Conservation (phyloP, 2,329 filamentous ascomycete species). For the Sporothrix variecibatus region DNA sequence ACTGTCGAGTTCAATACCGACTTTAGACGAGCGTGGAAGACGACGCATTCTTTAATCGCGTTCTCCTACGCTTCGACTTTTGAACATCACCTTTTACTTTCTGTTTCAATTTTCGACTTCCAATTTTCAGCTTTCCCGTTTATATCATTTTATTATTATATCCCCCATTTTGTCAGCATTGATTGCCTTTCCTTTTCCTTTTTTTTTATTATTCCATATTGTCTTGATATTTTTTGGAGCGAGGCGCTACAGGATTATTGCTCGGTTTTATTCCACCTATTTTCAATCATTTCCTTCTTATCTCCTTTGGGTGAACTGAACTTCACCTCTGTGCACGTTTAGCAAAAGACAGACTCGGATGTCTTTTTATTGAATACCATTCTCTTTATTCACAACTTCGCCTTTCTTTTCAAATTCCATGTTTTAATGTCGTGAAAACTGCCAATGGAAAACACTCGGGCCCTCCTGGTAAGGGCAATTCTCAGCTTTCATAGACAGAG, state of each 20-base stretch:
- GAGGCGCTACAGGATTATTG: slow-evolving; percentile 9
- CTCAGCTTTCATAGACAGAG: neutral
- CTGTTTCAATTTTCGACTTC: neutral
- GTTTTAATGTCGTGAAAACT: neutral
- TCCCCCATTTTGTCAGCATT: slow-evolving; percentile 5
- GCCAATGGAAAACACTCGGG: neutral
- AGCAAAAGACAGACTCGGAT: neutral
- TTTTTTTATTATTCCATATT: neutral
- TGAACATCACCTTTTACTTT: neutral
- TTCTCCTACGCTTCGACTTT: neutral
- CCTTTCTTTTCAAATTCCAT: neutral
- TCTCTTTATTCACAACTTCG: too few relatives aligned
- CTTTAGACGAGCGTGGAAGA: neutral
- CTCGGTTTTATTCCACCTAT: neutral
- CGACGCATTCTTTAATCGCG: neutral
- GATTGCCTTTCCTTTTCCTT: neutral
- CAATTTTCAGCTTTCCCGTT: neutral
- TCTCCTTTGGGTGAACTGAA: neutral
- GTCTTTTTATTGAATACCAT: neutral
- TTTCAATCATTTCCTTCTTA: neutral
- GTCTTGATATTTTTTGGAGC: slow-evolving; percentile 8
- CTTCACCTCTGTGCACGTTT: neutral
- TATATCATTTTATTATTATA: neutral
- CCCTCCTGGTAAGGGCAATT: neutral
- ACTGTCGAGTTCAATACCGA: neutral